Evolutionary conservation across 1,284 basidiomycete species (phyloP), one percentile per base, ranked within the genome.

Genomic region (Heterobasidion parviporum): DNA sequence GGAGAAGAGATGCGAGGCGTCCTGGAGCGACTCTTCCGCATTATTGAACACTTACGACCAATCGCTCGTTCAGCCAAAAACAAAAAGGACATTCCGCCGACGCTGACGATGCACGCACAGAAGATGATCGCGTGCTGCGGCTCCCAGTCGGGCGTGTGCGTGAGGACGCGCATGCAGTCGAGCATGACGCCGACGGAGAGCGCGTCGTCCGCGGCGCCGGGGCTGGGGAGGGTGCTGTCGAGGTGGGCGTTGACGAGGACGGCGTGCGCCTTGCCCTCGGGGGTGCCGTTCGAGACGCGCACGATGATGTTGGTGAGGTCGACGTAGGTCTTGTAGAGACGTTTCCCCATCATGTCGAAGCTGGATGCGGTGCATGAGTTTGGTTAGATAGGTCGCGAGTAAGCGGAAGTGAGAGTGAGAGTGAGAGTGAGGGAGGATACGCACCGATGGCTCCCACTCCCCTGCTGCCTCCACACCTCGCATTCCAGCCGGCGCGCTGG

Each of bases 11-110:
- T 99, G 95, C 0, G 93, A 95, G 0, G 91, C 95, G 65, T 98
- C 95, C 69, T 97, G 94, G n/a, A 96, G 71, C 0, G 87, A 89
- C 65, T 96, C 93, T 68, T 99, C 95, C 6, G 90, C 97, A 59
- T 97, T 85, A 66, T 98, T 98, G 76, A 97, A 98, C 59, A 98
- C 92, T 94, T 60, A 7, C 44, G 41, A 12, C 26, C 50, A 36
- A 26, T 26, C 26, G 26, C 26, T 51, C 34, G 20, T 34, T 51
- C 14, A 50, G n/a, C 14, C 14, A 34, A 14, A 50, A n/a, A 8
- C 20, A 34, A 35, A 33, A 3, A 26, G 34, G 8, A 50, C 36
- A 18, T 3, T 18, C 16, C 38, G 16, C 12, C 14, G 41, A 44
- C 41, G 12, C 41, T 12, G 16, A 12, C 3, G 41, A 7, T 50